Evolutionary conservation across 116 monocot genomes (phyloP).

Genomic region (Phalaenopsis hybrid): DNA sequence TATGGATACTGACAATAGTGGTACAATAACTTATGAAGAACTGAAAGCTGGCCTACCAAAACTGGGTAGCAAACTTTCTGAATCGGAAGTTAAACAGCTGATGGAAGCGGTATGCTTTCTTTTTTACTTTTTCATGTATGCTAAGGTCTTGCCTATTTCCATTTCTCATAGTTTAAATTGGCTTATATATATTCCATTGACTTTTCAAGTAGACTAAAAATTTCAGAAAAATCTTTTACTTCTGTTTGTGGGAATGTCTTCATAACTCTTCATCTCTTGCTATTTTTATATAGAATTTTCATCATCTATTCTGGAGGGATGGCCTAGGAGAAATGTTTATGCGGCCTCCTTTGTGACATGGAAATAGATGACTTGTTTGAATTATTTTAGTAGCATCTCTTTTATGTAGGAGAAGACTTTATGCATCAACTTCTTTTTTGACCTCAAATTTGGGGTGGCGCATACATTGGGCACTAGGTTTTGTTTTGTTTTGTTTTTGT

Average conservation of each 20-base stretch:
- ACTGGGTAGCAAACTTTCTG: conserved; percentile 25
- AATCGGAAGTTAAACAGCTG: conserved; percentile 22
- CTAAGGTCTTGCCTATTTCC: background rate
- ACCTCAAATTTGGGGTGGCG: background rate
- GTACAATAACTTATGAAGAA: conserved; percentile 34
- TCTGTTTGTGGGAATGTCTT: too few species aligned
- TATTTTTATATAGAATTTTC: background rate
- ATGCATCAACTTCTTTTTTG: background rate
- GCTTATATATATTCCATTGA: background rate
- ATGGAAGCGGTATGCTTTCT: conserved; percentile 24
- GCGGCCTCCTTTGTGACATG: background rate
- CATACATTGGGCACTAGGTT: background rate
- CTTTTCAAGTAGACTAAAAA: too few species aligned
- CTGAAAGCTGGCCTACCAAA: conserved; percentile 31
- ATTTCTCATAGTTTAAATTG: background rate
- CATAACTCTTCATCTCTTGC: background rate
- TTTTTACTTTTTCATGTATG: background rate
- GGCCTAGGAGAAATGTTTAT: background rate
- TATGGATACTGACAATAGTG: conserved; percentile 32
- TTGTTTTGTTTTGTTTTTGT: background rate
- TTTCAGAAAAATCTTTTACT: too few species aligned
- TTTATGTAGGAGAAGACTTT: background rate
- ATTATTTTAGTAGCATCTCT: background rate
- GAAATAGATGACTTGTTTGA: background rate
- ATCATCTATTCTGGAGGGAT: background rate